Conservation (phyloP, 1,284 basidiomycete genomes). For the Vanrija pseudolonga region DNA sequence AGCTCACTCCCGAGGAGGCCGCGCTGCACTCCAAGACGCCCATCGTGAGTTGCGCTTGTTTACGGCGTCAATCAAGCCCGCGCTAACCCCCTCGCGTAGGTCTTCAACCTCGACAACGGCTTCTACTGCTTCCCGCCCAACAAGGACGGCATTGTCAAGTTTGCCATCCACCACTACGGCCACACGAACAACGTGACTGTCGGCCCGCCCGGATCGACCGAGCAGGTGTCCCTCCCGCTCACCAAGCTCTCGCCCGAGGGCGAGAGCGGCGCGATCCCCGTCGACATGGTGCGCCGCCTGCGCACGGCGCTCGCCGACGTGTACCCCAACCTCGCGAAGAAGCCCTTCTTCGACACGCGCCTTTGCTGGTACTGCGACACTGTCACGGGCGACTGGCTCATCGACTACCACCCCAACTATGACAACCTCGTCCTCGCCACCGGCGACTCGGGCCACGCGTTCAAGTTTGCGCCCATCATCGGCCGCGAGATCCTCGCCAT, state of each 20-base stretch:
- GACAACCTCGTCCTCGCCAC: constrained; percentile 49
- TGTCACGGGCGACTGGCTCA: constrained; percentile 52
- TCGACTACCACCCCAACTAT: constrained; percentile 50
- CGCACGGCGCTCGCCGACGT: constrained; percentile 30
- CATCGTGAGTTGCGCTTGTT: constrained; percentile 53
- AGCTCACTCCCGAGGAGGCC: constrained; percentile 67
- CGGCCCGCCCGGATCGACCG: constrained; percentile 23
- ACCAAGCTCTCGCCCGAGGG: constrained; percentile 45
- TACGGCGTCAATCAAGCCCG: constrained; percentile 8
- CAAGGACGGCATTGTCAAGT: constrained; percentile 49
- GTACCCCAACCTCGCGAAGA: constrained; percentile 45
- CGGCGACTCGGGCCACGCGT: constrained; percentile 53
- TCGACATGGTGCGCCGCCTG: constrained; percentile 30
- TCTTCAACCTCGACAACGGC: constrained; percentile 48
- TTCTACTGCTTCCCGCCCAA: constrained; percentile 53
- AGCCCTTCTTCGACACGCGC: constrained; percentile 43
- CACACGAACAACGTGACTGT: constrained; percentile 22
- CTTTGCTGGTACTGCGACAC: constrained; percentile 51
- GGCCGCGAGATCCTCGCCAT: constrained; percentile 69
- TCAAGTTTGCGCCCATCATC: constrained; percentile 75
- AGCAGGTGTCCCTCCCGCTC: constrained; percentile 41
- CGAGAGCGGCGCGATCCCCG: constrained; percentile 42
- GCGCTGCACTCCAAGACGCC: constrained; percentile 61
- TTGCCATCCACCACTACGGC: constrained; percentile 52
- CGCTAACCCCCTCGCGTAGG: constrained; percentile 1